Evolutionary conservation across 1,284 basidiomycete genomes (phyloP), one percentile per base, ranked within the genome.

Genomic region (Blastosporella zonata): DNA sequence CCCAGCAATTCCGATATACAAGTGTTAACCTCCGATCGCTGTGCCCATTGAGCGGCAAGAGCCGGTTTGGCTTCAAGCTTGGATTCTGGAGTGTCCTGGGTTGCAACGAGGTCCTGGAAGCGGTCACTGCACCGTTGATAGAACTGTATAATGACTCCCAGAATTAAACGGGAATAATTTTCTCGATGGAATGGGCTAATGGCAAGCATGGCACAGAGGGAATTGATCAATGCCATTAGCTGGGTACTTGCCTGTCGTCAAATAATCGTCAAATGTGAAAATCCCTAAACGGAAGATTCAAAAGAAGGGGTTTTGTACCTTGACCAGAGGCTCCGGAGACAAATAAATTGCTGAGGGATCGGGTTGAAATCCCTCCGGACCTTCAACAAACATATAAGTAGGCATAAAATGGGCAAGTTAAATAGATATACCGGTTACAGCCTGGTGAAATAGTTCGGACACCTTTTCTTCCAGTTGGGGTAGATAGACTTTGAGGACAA

Each of bases 381-480:
- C 90, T 90, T 59, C 23, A 38, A 36, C 10, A 39, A 23, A 25
- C 31, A 35, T 21, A 43, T 28, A 39, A 46, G 28, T 12, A 36
- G 13, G 28, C 44, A 25, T 2, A 10, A 17, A 22, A 13, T 35
- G 23, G 13, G 29, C 43, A 36, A 29, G 40, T 17, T 36, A 49
- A 47, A 29, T 3, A 36, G n/a, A 61, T 70, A 39, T 66, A 89
- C 91, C 84, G 15, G 85, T 84, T 3, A 95, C 83, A 10, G 92
- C 84, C 49, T 89, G 80, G 63, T 93, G 91, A 69, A 97, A 97
- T 25, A 96, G 72, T 43, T 81, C 75, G 0, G 90, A 86, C 34
- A 97, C 93, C 67, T 94, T 96, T 60, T 98, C 95, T 67, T 98
- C 95, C 52, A 99, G 70, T 65, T 97, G 93, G 0, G 96, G 95